A percentile compares a stretch with the other conserved stretches of the same genome.
Conservation (phyloP, 1,284 basidiomycete genomes). For the Malassezia slooffiae region DNA sequence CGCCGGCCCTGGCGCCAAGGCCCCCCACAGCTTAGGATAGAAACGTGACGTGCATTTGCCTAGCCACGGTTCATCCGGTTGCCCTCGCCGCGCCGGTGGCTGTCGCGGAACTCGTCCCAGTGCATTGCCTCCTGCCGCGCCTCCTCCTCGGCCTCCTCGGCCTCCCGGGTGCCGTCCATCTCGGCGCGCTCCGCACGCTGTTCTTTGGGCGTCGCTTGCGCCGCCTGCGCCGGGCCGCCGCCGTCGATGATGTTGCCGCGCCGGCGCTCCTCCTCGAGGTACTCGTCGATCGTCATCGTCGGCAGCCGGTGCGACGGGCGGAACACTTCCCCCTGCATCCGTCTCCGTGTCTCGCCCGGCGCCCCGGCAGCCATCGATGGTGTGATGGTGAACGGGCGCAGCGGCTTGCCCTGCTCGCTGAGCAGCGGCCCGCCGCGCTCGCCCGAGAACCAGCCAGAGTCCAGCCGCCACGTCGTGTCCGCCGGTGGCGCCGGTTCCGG, state of each 20-base stretch:
- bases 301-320: conserved; percentile 73
- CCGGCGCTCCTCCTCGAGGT: conserved; percentile 70
- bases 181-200: conserved; percentile 49
- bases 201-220: conserved; percentile 54
- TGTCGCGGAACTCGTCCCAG: conserved; percentile 33
- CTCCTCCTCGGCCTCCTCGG: conserved; percentile 60
- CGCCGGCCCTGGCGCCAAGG: not conserved
- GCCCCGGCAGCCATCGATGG: not conserved
- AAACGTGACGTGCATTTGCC: not conserved
- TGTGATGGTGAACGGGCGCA: conserved; percentile 41
- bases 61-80: conserved; percentile 86
- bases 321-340: conserved; percentile 74
- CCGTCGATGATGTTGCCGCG: conserved; percentile 76
- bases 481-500: not conserved
- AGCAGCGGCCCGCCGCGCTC: conserved; percentile 24
- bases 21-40: not conserved
- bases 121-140: conserved; percentile 27
- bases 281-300: conserved; percentile 93
- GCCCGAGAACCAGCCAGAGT: conserved; percentile 14
- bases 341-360: not conserved
- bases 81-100: conserved; percentile 59
- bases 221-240: conserved; percentile 53
- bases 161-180: conserved; percentile 64
- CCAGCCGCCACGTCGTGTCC: conserved; percentile 34
- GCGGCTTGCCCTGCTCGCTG: conserved; percentile 27